These are phyloP conservation scores for Tolypocladium tropicale DNA, from an alignment of 2,329 filamentous ascomycete species.

Conservation along the genomic window DNA sequence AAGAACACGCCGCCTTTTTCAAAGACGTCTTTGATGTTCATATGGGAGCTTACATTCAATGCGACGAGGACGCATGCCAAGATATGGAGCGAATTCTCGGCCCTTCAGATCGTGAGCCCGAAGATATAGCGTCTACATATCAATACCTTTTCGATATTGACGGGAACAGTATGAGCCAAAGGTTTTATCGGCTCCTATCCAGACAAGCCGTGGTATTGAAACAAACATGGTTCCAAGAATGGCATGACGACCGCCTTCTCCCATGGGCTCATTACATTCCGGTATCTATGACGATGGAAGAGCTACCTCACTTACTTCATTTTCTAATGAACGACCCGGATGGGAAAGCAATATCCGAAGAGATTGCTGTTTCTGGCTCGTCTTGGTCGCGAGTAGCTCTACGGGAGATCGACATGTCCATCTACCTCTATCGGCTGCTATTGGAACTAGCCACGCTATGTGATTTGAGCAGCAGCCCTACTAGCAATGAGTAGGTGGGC, in stretches of 20 bases:
- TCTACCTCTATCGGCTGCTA: background rate
- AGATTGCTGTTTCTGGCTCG: background rate
- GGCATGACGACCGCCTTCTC: conserved; percentile 1
- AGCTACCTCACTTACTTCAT: background rate
- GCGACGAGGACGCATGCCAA: background rate
- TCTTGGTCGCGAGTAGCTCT: background rate
- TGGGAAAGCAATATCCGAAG: background rate
- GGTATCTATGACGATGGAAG: conserved; percentile 1
- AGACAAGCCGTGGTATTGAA: background rate
- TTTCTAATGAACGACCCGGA: background rate
- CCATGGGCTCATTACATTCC: conserved; percentile 2
- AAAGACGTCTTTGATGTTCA: background rate
- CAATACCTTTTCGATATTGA: background rate
- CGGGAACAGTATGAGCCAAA: background rate
- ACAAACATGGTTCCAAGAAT: background rate
- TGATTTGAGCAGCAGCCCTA: background rate
- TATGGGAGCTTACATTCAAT: background rate
- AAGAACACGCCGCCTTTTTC: background rate
- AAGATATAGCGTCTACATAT: background rate
- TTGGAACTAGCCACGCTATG: background rate
- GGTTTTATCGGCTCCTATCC: background rate
- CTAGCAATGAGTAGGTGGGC: no score
- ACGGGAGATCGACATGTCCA: background rate
- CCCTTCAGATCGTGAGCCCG: background rate
- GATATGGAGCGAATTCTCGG: background rate